A percentile compares a stretch with the other conserved stretches of the same genome.
phyloP scores from a whole-genome alignment of 805 yeast species.

The Candida insectorum region DNA sequence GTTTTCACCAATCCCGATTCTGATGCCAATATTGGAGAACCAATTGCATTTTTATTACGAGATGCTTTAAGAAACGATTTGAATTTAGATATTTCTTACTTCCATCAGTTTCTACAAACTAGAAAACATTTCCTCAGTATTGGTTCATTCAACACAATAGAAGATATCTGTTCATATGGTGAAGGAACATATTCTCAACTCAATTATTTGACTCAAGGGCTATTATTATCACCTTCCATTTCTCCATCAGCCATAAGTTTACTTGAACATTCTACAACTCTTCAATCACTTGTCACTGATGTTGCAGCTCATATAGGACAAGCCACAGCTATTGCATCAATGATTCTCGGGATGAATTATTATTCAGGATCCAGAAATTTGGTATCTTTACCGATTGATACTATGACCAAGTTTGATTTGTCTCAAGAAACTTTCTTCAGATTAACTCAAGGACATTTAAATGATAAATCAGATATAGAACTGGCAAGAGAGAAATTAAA shows the following conservation, averaged over 20 bases:
- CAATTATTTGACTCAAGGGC: constrained; percentile 61
- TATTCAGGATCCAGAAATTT: constrained; percentile 50
- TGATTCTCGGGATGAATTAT: constrained; percentile 57
- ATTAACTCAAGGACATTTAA: constrained; percentile 40
- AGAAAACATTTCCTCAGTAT: constrained; percentile 51
- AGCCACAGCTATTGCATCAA: constrained; percentile 66
- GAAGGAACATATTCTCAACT: constrained; percentile 77
- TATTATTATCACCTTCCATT: constrained; percentile 52
- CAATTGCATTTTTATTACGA: constrained; percentile 57
- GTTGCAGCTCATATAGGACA: constrained; percentile 81
- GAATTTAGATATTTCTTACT: constrained; percentile 49
- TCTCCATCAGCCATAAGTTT: constrained; percentile 53
- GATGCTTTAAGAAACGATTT: constrained; percentile 49
- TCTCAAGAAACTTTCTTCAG: constrained; percentile 65
- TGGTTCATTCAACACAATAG: constrained; percentile 44
- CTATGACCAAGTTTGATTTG: constrained; percentile 49
- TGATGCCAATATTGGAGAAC: constrained; percentile 51
- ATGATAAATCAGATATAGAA: constrained; percentile 20
- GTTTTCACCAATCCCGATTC: constrained; percentile 35
- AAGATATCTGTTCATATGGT: constrained; percentile 69
- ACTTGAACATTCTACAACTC: constrained; percentile 41
- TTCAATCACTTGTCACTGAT: constrained; percentile 50
- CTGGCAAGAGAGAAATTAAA: constrained; percentile 35
- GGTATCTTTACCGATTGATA: constrained; percentile 60
- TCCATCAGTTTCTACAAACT: constrained; percentile 59